Evolutionary conservation across 1,284 basidiomycete genomes (phyloP).

Genomic region (Cutaneotrichosporon sp.): DNA sequence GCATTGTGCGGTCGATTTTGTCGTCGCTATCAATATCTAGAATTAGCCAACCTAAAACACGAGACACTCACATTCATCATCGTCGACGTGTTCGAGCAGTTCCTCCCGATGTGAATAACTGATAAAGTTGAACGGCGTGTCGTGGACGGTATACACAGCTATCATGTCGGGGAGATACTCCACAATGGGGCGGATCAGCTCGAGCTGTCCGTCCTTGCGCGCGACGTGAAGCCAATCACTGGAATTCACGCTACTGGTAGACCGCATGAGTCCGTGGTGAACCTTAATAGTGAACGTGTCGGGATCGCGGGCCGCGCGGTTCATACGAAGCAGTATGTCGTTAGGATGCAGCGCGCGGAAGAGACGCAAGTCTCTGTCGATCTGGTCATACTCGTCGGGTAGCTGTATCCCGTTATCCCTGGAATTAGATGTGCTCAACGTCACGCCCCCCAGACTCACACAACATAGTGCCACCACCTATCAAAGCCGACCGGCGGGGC

Average conservation of each 20-base stretch:
- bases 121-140: constrained; percentile 56
- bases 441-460: constrained; percentile 32
- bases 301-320: constrained; percentile 22
- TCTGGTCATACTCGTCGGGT: constrained; percentile 52
- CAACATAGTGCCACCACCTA: constrained; percentile 61
- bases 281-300: constrained; percentile 33
- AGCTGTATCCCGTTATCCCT: constrained; percentile 57
- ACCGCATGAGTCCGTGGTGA: constrained; percentile 21
- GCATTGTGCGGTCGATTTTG: constrained; percentile 32
- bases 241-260: constrained; percentile 21
- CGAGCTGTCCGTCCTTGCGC: constrained; percentile 46
- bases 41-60: neutral
- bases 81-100: constrained; percentile 54
- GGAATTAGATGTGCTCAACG: neutral
- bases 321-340: constrained; percentile 63
- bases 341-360: constrained; percentile 55
- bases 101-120: constrained; percentile 55
- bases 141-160: constrained; percentile 45
- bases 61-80: constrained; percentile 40
- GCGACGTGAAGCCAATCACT: constrained; percentile 27
- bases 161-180: constrained; percentile 43
- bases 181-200: constrained; percentile 38
- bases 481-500: constrained; percentile 62
- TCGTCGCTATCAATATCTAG: constrained; percentile 32
- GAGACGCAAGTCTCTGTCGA: constrained; percentile 41